Percentiles rank a stretch among this genome's conserved stretches.
phyloP scores from a whole-genome alignment of 2,329 filamentous ascomycete species.

The Xylaria sp. region DNA sequence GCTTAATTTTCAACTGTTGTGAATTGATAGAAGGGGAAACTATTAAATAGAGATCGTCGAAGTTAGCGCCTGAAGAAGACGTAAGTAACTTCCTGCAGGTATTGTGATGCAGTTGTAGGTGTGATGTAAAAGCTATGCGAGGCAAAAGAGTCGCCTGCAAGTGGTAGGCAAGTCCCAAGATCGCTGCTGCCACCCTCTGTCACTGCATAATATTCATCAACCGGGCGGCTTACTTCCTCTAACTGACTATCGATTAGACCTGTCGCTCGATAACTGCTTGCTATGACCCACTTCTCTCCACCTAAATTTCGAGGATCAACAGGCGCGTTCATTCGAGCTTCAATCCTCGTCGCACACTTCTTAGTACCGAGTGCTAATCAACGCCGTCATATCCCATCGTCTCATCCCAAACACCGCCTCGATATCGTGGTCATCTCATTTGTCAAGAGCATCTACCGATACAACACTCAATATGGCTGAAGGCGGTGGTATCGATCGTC shows the following conservation, averaged over 20 bases:
- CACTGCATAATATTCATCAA: constrained; percentile 5
- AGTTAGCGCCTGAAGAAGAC: background rate
- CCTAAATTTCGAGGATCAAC: constrained; percentile 22
- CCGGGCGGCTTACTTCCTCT: rapidly evolving
- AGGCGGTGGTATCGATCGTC: constrained; percentile 81
- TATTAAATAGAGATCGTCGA: background rate
- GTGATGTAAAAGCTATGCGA: constrained; percentile 32
- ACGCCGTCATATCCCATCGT: constrained; percentile 3
- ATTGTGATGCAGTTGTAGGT: background rate
- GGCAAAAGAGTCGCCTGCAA: constrained; percentile 39
- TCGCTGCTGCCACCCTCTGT: background rate
- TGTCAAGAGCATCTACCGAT: background rate
- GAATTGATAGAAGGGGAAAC: background rate
- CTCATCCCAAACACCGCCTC: background rate
- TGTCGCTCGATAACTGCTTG: background rate
- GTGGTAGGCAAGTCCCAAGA: background rate
- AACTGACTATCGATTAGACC: constrained; percentile 5
- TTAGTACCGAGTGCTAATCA: constrained; percentile 4
- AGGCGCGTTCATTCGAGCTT: too few relatives aligned
- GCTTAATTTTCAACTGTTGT: background rate
- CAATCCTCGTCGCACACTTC: background rate
- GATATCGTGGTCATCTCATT: background rate
- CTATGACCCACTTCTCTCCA: constrained; percentile 10
- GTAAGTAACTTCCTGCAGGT: background rate
- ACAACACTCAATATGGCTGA: constrained; percentile 79